Evolutionary conservation across 2,329 filamentous ascomycete species (phyloP).

Genomic region (Neurospora sp.): DNA sequence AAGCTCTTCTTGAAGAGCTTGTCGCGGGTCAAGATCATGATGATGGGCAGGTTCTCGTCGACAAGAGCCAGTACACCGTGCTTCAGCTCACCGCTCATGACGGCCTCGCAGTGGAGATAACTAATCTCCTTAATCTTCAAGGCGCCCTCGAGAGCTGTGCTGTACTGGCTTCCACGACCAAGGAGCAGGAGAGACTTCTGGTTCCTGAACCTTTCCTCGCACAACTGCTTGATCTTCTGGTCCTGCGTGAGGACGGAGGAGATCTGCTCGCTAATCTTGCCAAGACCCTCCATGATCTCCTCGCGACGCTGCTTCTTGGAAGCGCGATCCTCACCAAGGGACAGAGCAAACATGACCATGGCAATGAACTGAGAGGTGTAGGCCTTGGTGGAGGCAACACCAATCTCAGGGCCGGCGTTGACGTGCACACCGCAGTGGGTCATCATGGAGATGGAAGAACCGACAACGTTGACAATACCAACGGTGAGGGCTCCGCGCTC

Average conservation of each 20-base stretch:
- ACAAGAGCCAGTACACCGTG: slow-evolving; percentile 96
- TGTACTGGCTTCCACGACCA: slow-evolving; percentile 91
- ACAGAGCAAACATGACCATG: slow-evolving; percentile 99
- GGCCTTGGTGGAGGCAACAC: slow-evolving; percentile 97
- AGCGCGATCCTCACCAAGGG: slow-evolving; percentile 88
- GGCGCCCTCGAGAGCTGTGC: slow-evolving; percentile 91
- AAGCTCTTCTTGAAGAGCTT: slow-evolving; percentile 97
- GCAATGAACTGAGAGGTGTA: slow-evolving; percentile 99
- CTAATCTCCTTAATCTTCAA: slow-evolving; percentile 99
- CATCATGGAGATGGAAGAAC: slow-evolving; percentile 95
- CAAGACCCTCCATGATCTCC: slow-evolving; percentile 92
- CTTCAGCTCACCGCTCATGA: slow-evolving; percentile 99
- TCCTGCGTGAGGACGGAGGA: slow-evolving; percentile 84
- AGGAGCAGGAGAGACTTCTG: slow-evolving; percentile 93
- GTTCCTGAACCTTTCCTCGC: slow-evolving; percentile 85
- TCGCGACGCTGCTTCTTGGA: slow-evolving; percentile 86
- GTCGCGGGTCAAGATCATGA: slow-evolving; percentile 98
- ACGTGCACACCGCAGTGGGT: slow-evolving; percentile 99
- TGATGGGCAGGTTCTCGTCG: slow-evolving; percentile 96
- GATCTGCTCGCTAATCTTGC: slow-evolving; percentile 83
- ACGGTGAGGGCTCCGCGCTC: slow-evolving; percentile 96
- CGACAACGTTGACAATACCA: slow-evolving; percentile 96
- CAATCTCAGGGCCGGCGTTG: slow-evolving; percentile 96
- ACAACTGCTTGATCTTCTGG: slow-evolving; percentile 88
- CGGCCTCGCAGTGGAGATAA: slow-evolving; percentile 97